Evolutionary conservation across 352 stramenopile species (phyloP), one percentile per base, ranked within the genome.

Genomic region (Salisapilia sapeloensis): DNA sequence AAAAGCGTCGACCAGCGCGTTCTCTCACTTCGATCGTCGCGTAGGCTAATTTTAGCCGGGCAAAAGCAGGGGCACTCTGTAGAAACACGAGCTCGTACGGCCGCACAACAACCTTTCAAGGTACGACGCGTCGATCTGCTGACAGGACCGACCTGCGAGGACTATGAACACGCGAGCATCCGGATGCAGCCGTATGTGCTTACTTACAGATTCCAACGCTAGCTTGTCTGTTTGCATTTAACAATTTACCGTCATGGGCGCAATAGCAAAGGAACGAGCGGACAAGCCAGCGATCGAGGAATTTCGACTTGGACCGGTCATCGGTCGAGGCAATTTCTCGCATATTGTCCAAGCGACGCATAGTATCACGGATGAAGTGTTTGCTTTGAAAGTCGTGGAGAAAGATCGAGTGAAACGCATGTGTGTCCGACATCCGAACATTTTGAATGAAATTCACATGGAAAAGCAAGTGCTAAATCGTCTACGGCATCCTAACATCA

Each of bases 371-470:
- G 45, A 62, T 19, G 84, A 97, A 53, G 42, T 38, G 15, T 99
- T 97, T 60, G 94, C 94, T 2, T 59, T 99, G 19, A 99, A 99
- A 57, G 74, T 96, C 24, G 92, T 97, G 42, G 79, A 94, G 42
- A 93, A 93, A 50, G 54, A 79, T 43, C 67, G 76, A 37, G 69
- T 93, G 24, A 85, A 86, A 40, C 62, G 77, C 3, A 51, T 94
- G 33, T 74, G 74, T 42, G 51, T 85, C 24, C 84, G 95, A 40
- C 94, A 99, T 59, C 82, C 84, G 24, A 98, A 99, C 52, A 92
- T 98, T 8, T 92, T 94, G 53, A 98, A 99, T 57, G 94, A 99
- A 61, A 96, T 98, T 46, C 66, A 91, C 30, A 98, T 98, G 92
- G 94, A 99, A 63, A 91, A 94, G 50, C 59, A 94, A 14, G 84